These are phyloP conservation scores for Teratosphaeria viscida DNA, from an alignment of 2,329 filamentous ascomycete genomes.

Conservation along the genomic window DNA sequence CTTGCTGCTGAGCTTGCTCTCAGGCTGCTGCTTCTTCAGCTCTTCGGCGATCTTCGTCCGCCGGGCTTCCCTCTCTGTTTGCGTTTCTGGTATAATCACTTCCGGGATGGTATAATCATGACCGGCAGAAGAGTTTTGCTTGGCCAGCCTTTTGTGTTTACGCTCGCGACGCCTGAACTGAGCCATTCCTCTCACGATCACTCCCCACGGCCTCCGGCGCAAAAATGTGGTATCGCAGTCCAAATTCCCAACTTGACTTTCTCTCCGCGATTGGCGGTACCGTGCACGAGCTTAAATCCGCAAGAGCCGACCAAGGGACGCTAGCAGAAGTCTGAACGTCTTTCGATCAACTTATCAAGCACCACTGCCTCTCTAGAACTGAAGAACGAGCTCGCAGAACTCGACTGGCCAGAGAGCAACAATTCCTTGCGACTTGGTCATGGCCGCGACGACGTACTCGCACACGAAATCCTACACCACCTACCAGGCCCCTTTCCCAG, in stretches of 20 bases:
- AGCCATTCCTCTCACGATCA: slow-evolving; percentile 1
- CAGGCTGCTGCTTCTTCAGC: slow-evolving; percentile 42
- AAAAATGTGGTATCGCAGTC: neutral
- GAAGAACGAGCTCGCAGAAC: neutral
- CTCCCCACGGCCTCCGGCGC: neutral
- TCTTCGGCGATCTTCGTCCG: slow-evolving; percentile 44
- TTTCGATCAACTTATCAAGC: too few relatives aligned
- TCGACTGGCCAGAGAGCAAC: too few relatives aligned
- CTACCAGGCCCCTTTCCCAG: slow-evolving; percentile 44
- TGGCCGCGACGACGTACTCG: neutral
- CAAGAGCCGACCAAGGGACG: neutral
- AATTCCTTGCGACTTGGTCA: neutral
- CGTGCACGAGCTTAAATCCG: neutral
- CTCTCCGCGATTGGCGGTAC: neutral
- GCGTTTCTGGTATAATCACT: slow-evolving; percentile 37
- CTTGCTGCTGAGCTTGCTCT: slow-evolving; percentile 49
- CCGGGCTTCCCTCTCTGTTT: slow-evolving; percentile 44
- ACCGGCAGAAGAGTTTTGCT: slow-evolving; percentile 37
- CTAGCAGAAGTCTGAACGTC: neutral
- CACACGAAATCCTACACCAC: neutral
- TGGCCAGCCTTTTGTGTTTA: slow-evolving; percentile 55
- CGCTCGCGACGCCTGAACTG: slow-evolving; percentile 44
- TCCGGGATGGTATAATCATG: slow-evolving; percentile 46
- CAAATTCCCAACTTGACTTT: neutral
- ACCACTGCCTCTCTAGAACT: too few relatives aligned